Percentiles rank a stretch among this genome's conserved stretches.
Evolutionary conservation across 805 yeast species (phyloP).

Genomic region (Candida nitratophila): DNA sequence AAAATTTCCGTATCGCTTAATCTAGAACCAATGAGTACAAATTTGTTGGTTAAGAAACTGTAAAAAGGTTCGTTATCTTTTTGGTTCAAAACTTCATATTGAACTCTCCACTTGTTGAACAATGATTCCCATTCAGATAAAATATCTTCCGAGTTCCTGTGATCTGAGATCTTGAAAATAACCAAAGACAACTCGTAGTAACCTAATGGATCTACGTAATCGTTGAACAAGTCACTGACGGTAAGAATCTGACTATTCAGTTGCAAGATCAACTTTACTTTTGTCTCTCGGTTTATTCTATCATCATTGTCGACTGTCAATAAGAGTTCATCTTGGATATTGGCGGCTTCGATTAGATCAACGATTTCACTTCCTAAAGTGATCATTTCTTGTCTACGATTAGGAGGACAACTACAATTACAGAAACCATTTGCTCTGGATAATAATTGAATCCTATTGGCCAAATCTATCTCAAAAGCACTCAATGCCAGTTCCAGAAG

Average conservation of each 20-base stretch:
- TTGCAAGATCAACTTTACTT: conserved; percentile 40
- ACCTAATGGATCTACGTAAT: conserved; percentile 80
- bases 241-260: conserved; percentile 61
- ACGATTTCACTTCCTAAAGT: conserved; percentile 62
- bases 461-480: conserved; percentile 58
- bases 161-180: conserved; percentile 78
- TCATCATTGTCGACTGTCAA: conserved; percentile 42
- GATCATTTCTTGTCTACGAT: conserved; percentile 67
- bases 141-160: conserved; percentile 78
- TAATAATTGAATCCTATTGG: conserved; percentile 76
- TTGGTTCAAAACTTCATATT: conserved; percentile 14
- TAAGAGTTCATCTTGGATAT: conserved; percentile 66
- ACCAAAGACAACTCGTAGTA: conserved; percentile 76
- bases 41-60: conserved; percentile 29
- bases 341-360: conserved; percentile 81
- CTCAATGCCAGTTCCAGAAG: conserved; percentile 69
- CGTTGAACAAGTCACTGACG: conserved; percentile 76
- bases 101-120: conserved; percentile 42
- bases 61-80: conserved; percentile 30
- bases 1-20: conserved; percentile 65
- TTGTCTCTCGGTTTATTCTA: conserved; percentile 41
- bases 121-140: conserved; percentile 72
- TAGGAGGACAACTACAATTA: conserved; percentile 75
- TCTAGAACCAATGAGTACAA: conserved; percentile 46
- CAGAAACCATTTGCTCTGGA: conserved; percentile 93